phyloP scores from a whole-genome alignment of 192 early-diverging fungal species.

The Borealophlyctis nickersoniae region DNA sequence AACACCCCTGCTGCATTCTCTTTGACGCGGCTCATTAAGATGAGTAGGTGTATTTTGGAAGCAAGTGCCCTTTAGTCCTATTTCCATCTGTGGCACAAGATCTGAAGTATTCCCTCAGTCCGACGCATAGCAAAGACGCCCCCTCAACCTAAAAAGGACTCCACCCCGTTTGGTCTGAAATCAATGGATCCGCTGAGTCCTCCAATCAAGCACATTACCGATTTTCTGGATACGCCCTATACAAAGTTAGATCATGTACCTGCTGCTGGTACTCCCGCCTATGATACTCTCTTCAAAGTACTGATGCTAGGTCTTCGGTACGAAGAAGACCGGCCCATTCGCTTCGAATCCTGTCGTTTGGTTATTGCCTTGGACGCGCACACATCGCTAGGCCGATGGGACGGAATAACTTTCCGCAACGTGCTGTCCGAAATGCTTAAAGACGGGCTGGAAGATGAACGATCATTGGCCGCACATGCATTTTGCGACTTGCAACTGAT shows the following conservation, averaged over 20 bases:
- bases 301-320: constrained; percentile 31
- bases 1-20: no score
- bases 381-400: constrained; percentile 40
- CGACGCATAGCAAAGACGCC: no score
- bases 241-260: constrained; percentile 17
- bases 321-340: constrained; percentile 24
- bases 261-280: constrained; percentile 11
- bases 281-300: constrained; percentile 27
- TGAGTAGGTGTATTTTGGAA: no score
- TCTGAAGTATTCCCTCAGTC: no score
- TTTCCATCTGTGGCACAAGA: no score
- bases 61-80: no score
- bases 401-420: constrained; percentile 41
- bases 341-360: constrained; percentile 40
- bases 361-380: constrained; percentile 32
- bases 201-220: constrained; percentile 18
- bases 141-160: no score
- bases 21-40: no score
- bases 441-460: constrained; percentile 28
- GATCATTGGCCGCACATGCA: constrained; percentile 33
- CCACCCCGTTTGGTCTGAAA: no score
- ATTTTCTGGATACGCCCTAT: constrained; percentile 33
- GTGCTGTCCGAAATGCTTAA: constrained; percentile 36
- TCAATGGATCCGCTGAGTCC: no score
- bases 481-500: constrained; percentile 30